These are phyloP conservation scores for Coniella lustricola DNA, from an alignment of 2,329 filamentous ascomycete species.

Conservation along the genomic window DNA sequence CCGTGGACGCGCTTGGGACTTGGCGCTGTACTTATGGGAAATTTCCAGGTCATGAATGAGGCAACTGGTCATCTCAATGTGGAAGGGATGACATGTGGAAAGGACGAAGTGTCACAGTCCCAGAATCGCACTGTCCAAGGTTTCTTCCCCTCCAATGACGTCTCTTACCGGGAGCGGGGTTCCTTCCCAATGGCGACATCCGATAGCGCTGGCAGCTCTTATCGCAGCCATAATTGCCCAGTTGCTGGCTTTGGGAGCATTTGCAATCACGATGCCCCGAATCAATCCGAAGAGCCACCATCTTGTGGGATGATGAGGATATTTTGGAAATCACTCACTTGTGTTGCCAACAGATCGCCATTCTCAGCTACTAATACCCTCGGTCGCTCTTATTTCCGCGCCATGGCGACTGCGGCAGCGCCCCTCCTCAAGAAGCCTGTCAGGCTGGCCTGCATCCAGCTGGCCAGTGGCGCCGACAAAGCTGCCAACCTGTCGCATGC, in stretches of 20 bases:
- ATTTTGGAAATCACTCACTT: constrained; percentile 11
- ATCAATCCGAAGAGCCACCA: not conserved
- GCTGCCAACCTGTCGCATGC: constrained; percentile 74
- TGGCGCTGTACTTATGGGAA: no score
- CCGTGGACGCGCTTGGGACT: not conserved
- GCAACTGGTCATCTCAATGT: not conserved
- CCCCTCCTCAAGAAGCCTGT: constrained; percentile 64
- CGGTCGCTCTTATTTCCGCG: constrained; percentile 23
- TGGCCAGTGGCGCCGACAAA: constrained; percentile 79
- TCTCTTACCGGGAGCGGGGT: no score
- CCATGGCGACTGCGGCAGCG: constrained; percentile 25
- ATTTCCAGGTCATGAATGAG: no score
- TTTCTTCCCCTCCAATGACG: no score
- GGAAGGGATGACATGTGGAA: not conserved
- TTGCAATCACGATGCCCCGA: not conserved
- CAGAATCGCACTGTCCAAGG: no score
- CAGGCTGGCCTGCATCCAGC: constrained; percentile 75
- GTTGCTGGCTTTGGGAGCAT: not conserved
- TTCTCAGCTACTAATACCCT: constrained; percentile 13
- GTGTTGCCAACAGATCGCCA: not conserved
- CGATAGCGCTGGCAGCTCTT: constrained; percentile 11
- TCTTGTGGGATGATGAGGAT: constrained; percentile 7
- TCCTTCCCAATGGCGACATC: no score
- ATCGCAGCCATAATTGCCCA: not conserved
- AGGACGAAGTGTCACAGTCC: not conserved